Percentiles rank a stretch among this genome's conserved stretches.
Evolutionary conservation across 164 flowering plant species (phyloP).

Genomic region (Vitis rotundifolia): DNA sequence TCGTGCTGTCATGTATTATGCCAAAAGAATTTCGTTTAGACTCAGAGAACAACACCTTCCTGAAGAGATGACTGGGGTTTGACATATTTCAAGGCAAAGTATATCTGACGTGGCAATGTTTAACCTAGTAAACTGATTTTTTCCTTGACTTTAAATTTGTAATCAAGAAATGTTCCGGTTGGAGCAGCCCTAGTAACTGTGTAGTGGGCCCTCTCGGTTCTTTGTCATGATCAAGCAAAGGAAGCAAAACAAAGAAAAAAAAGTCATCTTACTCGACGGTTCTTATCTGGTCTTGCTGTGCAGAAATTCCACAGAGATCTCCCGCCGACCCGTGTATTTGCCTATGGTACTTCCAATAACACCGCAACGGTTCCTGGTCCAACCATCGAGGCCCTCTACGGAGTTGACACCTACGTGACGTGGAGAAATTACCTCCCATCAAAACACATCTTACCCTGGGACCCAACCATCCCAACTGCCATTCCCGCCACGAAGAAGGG

Average conservation of each 20-base stretch:
- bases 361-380: slow-evolving; percentile 54
- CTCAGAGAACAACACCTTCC: too few species aligned
- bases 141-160: too few species aligned
- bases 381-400: slow-evolving; percentile 46
- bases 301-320: slow-evolving; percentile 81
- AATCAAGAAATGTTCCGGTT: too few species aligned
- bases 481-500: slow-evolving; percentile 23
- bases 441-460: slow-evolving; percentile 56
- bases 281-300: neutral
- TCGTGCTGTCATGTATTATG: too few species aligned
- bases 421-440: slow-evolving; percentile 53
- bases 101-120: too few species aligned
- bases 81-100: too few species aligned
- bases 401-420: slow-evolving; percentile 33
- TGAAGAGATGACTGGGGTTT: too few species aligned
- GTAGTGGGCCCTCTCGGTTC: neutral
- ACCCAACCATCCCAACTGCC: slow-evolving; percentile 49
- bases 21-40: too few species aligned
- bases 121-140: too few species aligned
- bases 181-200: too few species aligned
- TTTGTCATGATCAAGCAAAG: neutral
- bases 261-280: neutral
- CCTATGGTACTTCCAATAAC: slow-evolving; percentile 35
- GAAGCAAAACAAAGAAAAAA: too few species aligned
- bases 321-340: slow-evolving; percentile 45